Base-by-base conservation (phyloP, 2,329 filamentous ascomycete genomes). In the Herpotrichia juniperi region DNA sequence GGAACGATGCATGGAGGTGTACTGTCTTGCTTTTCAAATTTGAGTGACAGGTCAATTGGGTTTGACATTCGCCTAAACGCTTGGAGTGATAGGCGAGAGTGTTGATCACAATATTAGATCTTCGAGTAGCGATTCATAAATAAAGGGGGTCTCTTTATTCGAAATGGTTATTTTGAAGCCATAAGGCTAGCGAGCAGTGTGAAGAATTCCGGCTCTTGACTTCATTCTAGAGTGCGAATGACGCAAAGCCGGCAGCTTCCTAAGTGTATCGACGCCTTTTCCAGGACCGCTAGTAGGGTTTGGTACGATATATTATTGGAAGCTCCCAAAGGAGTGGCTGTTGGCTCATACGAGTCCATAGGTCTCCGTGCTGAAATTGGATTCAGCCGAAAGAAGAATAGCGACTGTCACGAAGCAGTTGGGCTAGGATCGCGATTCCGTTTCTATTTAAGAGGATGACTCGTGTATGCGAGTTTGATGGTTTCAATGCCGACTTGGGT, bases 331-430 rank as follows among this genome's bases (percentile, higher is more conserved):
- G 26, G 12, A 19, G 34, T n/a, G 5, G 34, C n/a, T 19, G 14
- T 21, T 37, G 16, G n/a, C 34, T 8, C 19, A 37, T 37, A 37
- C 34, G 34, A 21, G 16, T n/a, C n/a, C n/a, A n/a, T n/a, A n/a
- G n/a, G n/a, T 37, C 16, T 37, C 34, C 34, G 34, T 12, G 34
- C 34, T 37, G 24, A 31, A 44, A 44, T 26, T 30, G 42, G 16
- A 46, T 46, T 46, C 43, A 35, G 43, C 43, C 43, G 21, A 31
- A 44, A 44, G n/a, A 21, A 5, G 14, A 22, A 5, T 4, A 40
- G n/a, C n/a, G 7, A 19, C 7, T 17, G 11, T 10, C 22, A n/a
- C 17, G 11, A 17, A 19, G 4, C 9, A 11, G 17, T 17, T n/a
- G 7, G 21, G 21, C 32, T 7, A n/a, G 25, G 22, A 14, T 26